A percentile compares a stretch with the other conserved stretches of the same genome.
These are phyloP conservation scores for Tephrocybe sp. DNA, from an alignment of 768 basidiomycete species.

Conservation along the genomic window DNA sequence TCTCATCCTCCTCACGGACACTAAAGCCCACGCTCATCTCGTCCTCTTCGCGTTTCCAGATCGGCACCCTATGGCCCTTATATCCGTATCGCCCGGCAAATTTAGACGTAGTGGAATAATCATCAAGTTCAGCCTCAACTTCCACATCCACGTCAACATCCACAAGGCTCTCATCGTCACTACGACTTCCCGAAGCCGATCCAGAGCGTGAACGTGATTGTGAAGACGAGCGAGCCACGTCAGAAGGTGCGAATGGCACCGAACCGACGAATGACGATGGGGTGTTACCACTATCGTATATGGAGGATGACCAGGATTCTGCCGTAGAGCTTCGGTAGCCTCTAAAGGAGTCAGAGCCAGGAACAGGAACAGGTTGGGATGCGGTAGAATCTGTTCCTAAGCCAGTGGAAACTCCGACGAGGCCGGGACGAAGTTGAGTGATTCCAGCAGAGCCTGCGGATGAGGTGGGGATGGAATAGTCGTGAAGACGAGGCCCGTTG, in stretches of 20 bases:
- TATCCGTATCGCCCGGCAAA: constrained; percentile 19
- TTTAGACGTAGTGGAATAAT: constrained; percentile 12
- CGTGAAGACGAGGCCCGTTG: constrained; percentile 61
- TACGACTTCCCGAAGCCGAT: constrained; percentile 30
- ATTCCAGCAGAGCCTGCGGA: constrained; percentile 35
- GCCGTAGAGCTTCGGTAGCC: constrained; percentile 26
- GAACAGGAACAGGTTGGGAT: constrained; percentile 36
- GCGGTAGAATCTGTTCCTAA: constrained; percentile 17
- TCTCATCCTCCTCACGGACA: constrained; percentile 48
- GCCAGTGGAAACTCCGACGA: constrained; percentile 37
- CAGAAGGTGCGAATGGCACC: constrained; percentile 16
- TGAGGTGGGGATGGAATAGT: constrained; percentile 51
- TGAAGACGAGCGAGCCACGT: constrained; percentile 30
- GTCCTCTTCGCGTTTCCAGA: constrained; percentile 43
- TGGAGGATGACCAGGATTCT: constrained; percentile 32
- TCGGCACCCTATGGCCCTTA: constrained; percentile 22
- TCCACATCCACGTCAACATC: constrained; percentile 30
- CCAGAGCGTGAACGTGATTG: constrained; percentile 29
- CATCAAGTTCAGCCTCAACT: constrained; percentile 25
- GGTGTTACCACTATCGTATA: constrained; percentile 15
- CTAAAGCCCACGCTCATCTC: constrained; percentile 37
- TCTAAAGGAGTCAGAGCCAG: constrained; percentile 12
- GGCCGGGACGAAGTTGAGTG: constrained; percentile 60
- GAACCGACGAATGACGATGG: constrained; percentile 23
- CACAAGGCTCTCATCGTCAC: constrained; percentile 30